These are phyloP conservation scores for Zymoseptoria tritici DNA, from an alignment of 2,329 filamentous ascomycete genomes.

Conservation along the genomic window DNA sequence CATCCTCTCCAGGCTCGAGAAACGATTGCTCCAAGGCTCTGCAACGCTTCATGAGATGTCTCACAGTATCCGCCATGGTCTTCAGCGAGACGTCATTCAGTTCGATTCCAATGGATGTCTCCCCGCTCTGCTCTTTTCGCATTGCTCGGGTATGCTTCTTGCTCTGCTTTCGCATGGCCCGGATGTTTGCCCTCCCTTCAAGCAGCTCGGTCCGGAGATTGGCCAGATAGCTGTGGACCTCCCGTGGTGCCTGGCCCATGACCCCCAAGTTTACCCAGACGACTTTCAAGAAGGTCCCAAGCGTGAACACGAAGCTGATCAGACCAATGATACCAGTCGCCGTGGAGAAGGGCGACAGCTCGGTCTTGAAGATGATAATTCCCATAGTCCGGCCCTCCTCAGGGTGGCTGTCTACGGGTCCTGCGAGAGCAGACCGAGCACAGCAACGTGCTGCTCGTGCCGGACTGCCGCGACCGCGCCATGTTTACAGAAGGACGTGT, in stretches of 20 bases:
- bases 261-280: constrained; percentile 36
- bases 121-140: constrained; percentile 13
- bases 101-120: constrained; percentile 17
- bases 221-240: constrained; percentile 35
- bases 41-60: constrained; percentile 32
- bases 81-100: constrained; percentile 31
- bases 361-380: constrained; percentile 24
- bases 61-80: constrained; percentile 31
- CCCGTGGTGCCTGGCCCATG: constrained; percentile 29
- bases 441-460: not conserved
- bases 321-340: constrained; percentile 34
- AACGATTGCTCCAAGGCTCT: constrained; percentile 34
- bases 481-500: not conserved
- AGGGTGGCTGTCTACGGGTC: not conserved
- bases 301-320: constrained; percentile 38
- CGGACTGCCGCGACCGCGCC: not conserved
- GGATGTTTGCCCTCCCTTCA: constrained; percentile 34
- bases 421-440: not conserved
- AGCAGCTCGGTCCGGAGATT: constrained; percentile 36
- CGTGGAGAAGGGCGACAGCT: constrained; percentile 31
- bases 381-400: constrained; percentile 21
- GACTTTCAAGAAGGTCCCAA: constrained; percentile 36
- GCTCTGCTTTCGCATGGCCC: constrained; percentile 20
- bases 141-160: constrained; percentile 11
- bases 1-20: constrained; percentile 22